These are phyloP conservation scores for Pseudocercospora eumusae DNA, from an alignment of 2,329 filamentous ascomycete genomes.

Conservation along the genomic window DNA sequence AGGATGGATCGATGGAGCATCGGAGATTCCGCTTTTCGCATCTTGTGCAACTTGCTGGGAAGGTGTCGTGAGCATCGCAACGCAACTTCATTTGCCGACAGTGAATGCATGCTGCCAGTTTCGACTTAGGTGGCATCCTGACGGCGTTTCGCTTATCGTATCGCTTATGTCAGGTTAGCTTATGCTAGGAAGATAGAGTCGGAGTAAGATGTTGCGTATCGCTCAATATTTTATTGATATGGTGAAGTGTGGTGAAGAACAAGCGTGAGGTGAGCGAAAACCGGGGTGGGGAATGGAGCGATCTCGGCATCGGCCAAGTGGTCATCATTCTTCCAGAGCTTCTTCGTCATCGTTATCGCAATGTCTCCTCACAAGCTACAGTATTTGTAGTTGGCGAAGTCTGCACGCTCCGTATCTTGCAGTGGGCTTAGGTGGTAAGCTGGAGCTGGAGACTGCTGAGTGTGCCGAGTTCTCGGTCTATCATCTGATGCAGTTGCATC, in stretches of 20 bases:
- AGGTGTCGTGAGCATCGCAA: slow-evolving; percentile 15
- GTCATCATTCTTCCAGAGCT: not conserved
- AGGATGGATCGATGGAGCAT: slow-evolving; percentile 16
- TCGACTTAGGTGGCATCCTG: slow-evolving; percentile 15
- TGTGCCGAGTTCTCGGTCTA: slow-evolving; percentile 13
- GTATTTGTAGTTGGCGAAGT: too few species aligned
- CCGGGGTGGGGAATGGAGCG: not conserved
- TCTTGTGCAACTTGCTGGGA: slow-evolving; percentile 10
- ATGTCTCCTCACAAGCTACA: not conserved
- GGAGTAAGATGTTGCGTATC: not conserved
- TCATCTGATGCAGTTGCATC: slow-evolving; percentile 7
- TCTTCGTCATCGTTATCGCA: not conserved
- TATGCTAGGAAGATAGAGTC: not conserved
- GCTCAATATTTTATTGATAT: not conserved
- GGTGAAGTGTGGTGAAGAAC: not conserved
- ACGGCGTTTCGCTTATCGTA: not conserved
- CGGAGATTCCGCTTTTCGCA: slow-evolving; percentile 13
- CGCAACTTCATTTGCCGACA: slow-evolving; percentile 11
- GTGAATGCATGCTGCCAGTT: slow-evolving; percentile 13
- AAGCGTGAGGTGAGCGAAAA: not conserved
- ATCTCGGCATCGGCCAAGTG: not conserved
- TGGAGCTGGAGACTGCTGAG: slow-evolving; percentile 1
- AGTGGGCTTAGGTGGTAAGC: too few species aligned
- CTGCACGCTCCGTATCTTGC: too few species aligned
- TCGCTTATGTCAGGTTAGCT: not conserved